Evolutionary conservation across 1,284 basidiomycete genomes (phyloP), one percentile per base, ranked within the genome.

Genomic region (Apiotrichum gracile): DNA sequence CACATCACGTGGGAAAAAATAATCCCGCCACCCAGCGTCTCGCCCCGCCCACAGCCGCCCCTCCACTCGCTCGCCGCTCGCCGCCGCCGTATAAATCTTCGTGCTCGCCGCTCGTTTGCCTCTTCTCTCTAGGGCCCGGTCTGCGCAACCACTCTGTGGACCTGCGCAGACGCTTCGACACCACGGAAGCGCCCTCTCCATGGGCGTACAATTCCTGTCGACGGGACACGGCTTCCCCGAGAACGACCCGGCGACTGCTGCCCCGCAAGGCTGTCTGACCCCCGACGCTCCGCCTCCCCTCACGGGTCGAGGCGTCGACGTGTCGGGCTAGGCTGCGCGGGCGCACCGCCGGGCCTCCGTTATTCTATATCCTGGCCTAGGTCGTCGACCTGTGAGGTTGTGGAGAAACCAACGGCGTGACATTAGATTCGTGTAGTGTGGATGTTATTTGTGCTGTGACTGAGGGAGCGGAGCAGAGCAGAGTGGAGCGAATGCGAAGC

Each of bases 301-400:
- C 25, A 31, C 47, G 14, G 34, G 33, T 38, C 14, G 52, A 14
- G 27, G 40, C 48, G 58, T 55, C 39, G 55, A 57, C 49, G 53
- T 53, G 55, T 57, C 52, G 49, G 42, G 50, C 10, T 40, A 39
- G 38, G 49, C 17, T 33, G 31, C n/a, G 37, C 14, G 35, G 13
- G 13, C 4, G 42, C 16, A 14, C 33, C 33, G 41, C 25, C n/a
- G 34, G 51, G 54, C 38, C 47, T 54, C 58, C 59, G 59, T 61
- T 61, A 61, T 61, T 61, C 59, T 61, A 57, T 61, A 57, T 61
- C 59, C 59, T 61, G 59, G 59, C 59, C 59, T 61, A 61, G 59
- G 59, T 55, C 59, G 55, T 61, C 47, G 59, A 55, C 59, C 59
- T 16, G 27, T 61, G 52, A 61, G 59, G 59, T 61, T 61, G 55